Conservation (phyloP, 176 grass and related monocot species). For the Oropetium thomaeum region DNA sequence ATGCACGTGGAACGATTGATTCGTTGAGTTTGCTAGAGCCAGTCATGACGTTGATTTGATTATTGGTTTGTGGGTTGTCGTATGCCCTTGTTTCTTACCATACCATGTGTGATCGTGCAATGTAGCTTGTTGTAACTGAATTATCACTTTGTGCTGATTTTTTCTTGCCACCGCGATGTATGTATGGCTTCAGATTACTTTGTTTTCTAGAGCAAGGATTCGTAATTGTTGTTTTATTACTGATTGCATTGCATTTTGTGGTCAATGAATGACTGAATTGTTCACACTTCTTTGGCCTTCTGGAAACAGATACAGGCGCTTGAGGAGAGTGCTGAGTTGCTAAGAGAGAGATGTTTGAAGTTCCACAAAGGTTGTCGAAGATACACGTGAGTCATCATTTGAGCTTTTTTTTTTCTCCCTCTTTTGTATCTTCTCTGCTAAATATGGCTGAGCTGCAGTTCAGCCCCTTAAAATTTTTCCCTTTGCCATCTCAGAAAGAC, state of each 20-base stretch:
- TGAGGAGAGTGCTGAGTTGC: slow-evolving; percentile 81
- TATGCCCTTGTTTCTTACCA: background rate
- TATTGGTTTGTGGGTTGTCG: no score
- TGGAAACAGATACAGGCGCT: slow-evolving; percentile 87
- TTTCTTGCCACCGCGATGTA: background rate
- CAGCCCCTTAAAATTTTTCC: background rate
- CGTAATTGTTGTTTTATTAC: background rate
- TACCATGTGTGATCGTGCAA: background rate
- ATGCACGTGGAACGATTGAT: slow-evolving; percentile 4
- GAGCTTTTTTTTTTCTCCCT: background rate
- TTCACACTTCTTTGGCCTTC: background rate
- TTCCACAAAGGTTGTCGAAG: slow-evolving; percentile 98
- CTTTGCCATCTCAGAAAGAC: background rate
- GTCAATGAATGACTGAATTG: background rate
- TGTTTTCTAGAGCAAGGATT: background rate
- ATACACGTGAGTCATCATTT: slow-evolving; percentile 81
- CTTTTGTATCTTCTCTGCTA: slow-evolving; percentile 4
- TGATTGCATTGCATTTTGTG: background rate
- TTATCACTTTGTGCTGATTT: background rate
- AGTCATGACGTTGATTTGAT: no score
- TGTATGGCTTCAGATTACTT: background rate
- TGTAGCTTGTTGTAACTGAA: background rate
- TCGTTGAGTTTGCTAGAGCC: background rate
- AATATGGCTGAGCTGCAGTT: slow-evolving; percentile 15
- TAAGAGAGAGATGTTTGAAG: slow-evolving; percentile 92